Base-by-base conservation (phyloP, 345 rosid species). In the Balakata baccata region DNA sequence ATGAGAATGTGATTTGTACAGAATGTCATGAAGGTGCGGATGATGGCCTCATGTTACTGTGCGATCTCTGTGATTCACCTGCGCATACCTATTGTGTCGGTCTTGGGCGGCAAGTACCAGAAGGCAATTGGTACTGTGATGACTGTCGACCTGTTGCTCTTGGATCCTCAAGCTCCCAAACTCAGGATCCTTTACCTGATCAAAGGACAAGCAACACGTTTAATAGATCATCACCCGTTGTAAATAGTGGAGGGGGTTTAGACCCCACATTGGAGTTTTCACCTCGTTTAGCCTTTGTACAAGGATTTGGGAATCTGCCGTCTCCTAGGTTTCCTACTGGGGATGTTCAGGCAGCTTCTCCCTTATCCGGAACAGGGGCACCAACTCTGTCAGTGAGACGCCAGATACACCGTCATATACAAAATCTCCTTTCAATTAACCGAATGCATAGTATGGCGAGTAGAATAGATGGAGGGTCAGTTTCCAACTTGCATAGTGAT, bases 1-100 rank as follows among this genome's bases (percentile, higher is more conserved):
- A 96, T 64, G 98, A 93, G 89, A 90, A 87, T 72, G 96, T 85
- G 50, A 84, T 90, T 74, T 96, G 99, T 78, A 83, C 92, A n/a
- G 99, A 91, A 77, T 96, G 99, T 79, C 92, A 86, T 70, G 93
- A 84, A 78, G 98, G 99, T 50, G 98, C 96, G 71, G 99, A 96
- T 74, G 99, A 96, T 77, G 99, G 86, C 74, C 96, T 93, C 47
- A 96, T 96, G 98, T 86, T 96, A 75, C 90, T 96, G 9, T 96
- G 99, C 73, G 99, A 96, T 81, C 75, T 90, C 66, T 96, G 99
- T 75, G 99, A 96, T 87, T 96, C 99, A 77, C 89, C 99, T 57
- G 98, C 99, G 20, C 99, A 96, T 83, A 93, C 99, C 20, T 96
- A 84, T 78, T 96, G 99, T 53, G 99, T 91, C 46, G 99, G 99